Percentiles rank a stretch among this genome's conserved stretches.
These are phyloP conservation scores for Collybia sordida DNA, from an alignment of 768 basidiomycete genomes.

Conservation along the genomic window DNA sequence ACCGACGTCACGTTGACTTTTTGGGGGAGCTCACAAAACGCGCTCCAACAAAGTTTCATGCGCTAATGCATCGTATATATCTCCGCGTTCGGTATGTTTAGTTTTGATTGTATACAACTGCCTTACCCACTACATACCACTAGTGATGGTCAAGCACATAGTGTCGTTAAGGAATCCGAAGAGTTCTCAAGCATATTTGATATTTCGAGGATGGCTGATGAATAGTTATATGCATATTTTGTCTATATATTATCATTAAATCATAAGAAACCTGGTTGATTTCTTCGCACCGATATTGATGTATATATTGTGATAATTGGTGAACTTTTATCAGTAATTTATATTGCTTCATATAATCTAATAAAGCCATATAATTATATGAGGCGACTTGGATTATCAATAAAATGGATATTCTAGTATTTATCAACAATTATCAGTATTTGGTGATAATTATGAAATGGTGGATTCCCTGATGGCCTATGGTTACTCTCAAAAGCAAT, in stretches of 20 bases:
- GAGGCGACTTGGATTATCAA: background rate
- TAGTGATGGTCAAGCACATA: too few species aligned
- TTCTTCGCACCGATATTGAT: too few species aligned
- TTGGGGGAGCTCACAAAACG: background rate
- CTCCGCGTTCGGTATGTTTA: background rate
- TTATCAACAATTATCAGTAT: background rate
- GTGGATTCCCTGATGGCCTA: background rate
- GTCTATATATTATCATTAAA: background rate
- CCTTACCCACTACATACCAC: too few species aligned
- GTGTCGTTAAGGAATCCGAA: too few species aligned
- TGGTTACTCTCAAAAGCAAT: too few species aligned
- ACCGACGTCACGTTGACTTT: conserved; percentile 2
- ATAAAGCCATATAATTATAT: background rate
- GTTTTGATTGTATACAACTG: too few species aligned
- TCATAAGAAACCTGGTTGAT: background rate
- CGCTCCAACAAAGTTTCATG: conserved; percentile 2
- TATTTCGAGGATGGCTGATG: background rate
- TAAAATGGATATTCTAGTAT: background rate
- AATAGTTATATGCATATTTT: background rate
- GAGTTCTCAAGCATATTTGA: background rate
- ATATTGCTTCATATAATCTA: too few species aligned
- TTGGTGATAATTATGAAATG: background rate
- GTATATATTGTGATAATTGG: too few species aligned
- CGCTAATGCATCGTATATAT: conserved; percentile 4
- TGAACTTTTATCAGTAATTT: too few species aligned